Evolutionary conservation across 108 stramenopile genomes (phyloP).

Genomic region (Cyclotella sp.): DNA sequence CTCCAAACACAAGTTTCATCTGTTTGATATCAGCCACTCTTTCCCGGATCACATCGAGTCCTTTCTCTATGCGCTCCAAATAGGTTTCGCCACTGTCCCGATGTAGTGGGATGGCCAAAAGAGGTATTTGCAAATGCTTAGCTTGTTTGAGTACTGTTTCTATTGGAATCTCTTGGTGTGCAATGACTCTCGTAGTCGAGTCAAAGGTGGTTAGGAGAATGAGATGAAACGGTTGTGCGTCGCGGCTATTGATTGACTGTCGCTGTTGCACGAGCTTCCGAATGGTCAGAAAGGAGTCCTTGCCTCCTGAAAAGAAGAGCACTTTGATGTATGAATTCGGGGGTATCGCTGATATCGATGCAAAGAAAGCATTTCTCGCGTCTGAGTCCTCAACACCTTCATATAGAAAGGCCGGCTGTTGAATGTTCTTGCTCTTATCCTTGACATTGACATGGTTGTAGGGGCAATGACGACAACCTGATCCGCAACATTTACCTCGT

Average conservation of each 20-base stretch:
- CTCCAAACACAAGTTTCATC: conserved; percentile 81
- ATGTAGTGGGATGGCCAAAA: conserved; percentile 83
- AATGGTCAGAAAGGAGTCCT: conserved; percentile 91
- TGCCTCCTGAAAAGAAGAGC: conserved; percentile 91
- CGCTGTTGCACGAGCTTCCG: conserved; percentile 65
- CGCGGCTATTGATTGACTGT: conserved; percentile 3
- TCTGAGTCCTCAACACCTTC: conserved; percentile 24
- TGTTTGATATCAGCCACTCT: conserved; percentile 28
- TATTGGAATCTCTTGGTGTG: conserved; percentile 87
- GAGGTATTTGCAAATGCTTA: conserved; percentile 65
- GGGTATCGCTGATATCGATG: conserved; percentile 37
- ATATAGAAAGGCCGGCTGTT: conserved; percentile 77
- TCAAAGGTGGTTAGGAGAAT: conserved; percentile 93
- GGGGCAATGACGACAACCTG: conserved; percentile 92
- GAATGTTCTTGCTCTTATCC: conserved; percentile 64
- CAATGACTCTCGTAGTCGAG: conserved; percentile 74
- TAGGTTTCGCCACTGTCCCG: conserved; percentile 76
- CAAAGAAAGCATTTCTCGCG: conserved; percentile 6
- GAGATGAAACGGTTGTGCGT: conserved; percentile 53
- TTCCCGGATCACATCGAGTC: conserved; percentile 58
- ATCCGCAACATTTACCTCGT: conserved; percentile 92
- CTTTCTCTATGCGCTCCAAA: conserved; percentile 60
- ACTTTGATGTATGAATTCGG: conserved; percentile 59
- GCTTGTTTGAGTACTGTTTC: conserved; percentile 79
- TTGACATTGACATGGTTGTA: conserved; percentile 84